Percentiles rank a stretch among this genome's conserved stretches.
Evolutionary conservation across 305 asterid genomes (phyloP).

Genomic region (Vinca major): DNA sequence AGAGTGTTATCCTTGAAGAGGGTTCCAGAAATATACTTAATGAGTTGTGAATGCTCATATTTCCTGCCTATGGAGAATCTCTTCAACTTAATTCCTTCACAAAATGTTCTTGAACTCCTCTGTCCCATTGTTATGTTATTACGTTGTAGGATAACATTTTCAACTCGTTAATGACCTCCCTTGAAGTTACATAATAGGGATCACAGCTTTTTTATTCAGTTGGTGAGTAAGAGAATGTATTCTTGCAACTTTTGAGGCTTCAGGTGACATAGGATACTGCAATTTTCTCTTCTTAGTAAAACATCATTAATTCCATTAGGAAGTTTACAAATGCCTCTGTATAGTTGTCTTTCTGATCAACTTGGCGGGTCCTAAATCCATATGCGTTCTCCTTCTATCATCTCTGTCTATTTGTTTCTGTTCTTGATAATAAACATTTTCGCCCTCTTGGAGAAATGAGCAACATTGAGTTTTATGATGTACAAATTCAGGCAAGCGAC

Average conservation of each 20-base stretch:
- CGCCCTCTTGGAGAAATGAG: neutral
- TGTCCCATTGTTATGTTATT: neutral
- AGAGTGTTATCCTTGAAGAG: neutral
- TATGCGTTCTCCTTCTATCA: neutral
- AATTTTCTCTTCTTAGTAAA: neutral
- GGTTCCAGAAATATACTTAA: neutral
- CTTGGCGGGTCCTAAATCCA: neutral
- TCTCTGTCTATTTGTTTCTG: neutral
- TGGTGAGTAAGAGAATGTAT: neutral
- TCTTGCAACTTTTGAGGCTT: neutral
- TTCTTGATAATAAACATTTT: neutral
- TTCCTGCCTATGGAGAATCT: neutral
- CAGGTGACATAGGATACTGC: neutral
- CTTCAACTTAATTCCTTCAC: neutral
- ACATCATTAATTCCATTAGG: neutral
- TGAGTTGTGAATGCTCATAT: neutral
- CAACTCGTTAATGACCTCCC: too few species aligned
- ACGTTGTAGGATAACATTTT: neutral
- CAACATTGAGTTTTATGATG: constrained; percentile 8
- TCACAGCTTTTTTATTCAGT: neutral
- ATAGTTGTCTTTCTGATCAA: neutral
- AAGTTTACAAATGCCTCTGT: neutral
- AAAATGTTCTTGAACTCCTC: neutral
- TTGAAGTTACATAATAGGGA: neutral
- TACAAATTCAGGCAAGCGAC: constrained; percentile 67